phyloP scores from a whole-genome alignment of 2,329 filamentous ascomycete genomes.

The Talaromyces atroroseus region DNA sequence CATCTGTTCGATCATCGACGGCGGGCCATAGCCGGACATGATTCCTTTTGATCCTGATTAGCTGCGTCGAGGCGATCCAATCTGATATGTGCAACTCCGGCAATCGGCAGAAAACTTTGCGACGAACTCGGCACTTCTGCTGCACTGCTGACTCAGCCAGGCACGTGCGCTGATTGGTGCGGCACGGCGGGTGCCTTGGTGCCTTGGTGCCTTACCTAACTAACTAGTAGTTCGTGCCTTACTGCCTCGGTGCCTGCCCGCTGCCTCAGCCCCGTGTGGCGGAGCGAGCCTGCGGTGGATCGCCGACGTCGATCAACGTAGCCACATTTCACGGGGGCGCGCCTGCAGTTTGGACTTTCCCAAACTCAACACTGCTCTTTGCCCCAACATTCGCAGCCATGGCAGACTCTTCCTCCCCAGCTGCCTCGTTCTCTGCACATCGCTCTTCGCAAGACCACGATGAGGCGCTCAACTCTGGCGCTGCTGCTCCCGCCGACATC shows the following conservation, averaged over 20 bases:
- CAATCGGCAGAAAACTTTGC: conserved; percentile 34
- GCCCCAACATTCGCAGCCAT: not conserved
- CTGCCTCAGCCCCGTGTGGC: not conserved
- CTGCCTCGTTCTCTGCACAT: conserved; percentile 3
- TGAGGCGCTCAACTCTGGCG: not conserved
- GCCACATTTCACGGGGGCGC: not conserved
- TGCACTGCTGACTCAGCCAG: conserved; percentile 13
- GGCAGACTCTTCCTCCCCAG: conserved; percentile 10
- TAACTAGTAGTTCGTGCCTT: no score
- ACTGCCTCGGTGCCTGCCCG: no score
- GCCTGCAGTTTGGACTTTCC: not conserved
- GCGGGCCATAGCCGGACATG: conserved; percentile 11
- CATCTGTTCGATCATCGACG: conserved; percentile 10
- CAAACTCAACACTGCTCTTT: not conserved
- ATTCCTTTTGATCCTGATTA: not conserved
- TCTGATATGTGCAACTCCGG: conserved; percentile 19
- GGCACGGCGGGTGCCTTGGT: not conserved
- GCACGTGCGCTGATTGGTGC: not conserved
- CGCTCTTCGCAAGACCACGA: conserved; percentile 11
- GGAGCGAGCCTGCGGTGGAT: not conserved
- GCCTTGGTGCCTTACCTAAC: not conserved
- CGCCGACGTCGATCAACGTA: conserved; percentile 2
- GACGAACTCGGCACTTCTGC: conserved; percentile 26
- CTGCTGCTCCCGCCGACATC: not conserved
- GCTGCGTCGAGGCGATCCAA: not conserved